Evolutionary conservation across 2,329 filamentous ascomycete species (phyloP).

Genomic region (Phyllosticta citriasiana): DNA sequence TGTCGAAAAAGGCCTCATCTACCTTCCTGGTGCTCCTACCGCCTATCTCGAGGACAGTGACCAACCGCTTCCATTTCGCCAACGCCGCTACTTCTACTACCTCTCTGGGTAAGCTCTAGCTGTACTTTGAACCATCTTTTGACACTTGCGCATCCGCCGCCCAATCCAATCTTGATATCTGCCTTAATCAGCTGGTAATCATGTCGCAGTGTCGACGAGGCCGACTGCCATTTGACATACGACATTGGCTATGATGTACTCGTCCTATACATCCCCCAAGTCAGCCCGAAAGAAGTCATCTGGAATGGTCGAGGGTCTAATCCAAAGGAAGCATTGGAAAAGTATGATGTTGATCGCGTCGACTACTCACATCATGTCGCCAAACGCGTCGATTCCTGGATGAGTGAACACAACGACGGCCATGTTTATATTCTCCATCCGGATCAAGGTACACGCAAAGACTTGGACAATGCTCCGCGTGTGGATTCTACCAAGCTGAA

Average conservation of each 20-base stretch:
- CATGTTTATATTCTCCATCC: conserved; percentile 28
- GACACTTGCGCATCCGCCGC: background rate
- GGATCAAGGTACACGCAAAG: conserved; percentile 2
- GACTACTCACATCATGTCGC: conserved; percentile 38
- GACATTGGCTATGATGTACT: conserved; percentile 51
- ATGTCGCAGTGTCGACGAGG: conserved; percentile 31
- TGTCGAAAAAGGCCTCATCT: conserved; percentile 39
- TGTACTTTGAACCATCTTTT: background rate
- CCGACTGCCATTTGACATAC: conserved; percentile 48
- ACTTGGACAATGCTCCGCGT: conserved; percentile 1
- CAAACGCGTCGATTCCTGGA: conserved; percentile 23
- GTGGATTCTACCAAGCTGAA: conserved; percentile 47
- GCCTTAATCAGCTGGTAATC: background rate
- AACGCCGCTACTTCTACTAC: conserved; percentile 54
- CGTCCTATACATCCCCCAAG: conserved; percentile 63
- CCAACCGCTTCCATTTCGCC: conserved; percentile 45
- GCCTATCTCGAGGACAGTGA: conserved; percentile 49
- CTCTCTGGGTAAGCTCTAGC: conserved; percentile 36
- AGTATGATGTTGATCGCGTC: conserved; percentile 61
- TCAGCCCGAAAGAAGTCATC: conserved; percentile 51
- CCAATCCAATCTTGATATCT: no score
- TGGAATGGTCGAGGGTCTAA: conserved; percentile 55
- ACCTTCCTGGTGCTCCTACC: conserved; percentile 43
- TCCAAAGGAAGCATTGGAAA: conserved; percentile 50
- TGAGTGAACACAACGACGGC: conserved; percentile 14